Conservation (phyloP, 306 rosid genomes). For the Dalbergia cochinchinensis region DNA sequence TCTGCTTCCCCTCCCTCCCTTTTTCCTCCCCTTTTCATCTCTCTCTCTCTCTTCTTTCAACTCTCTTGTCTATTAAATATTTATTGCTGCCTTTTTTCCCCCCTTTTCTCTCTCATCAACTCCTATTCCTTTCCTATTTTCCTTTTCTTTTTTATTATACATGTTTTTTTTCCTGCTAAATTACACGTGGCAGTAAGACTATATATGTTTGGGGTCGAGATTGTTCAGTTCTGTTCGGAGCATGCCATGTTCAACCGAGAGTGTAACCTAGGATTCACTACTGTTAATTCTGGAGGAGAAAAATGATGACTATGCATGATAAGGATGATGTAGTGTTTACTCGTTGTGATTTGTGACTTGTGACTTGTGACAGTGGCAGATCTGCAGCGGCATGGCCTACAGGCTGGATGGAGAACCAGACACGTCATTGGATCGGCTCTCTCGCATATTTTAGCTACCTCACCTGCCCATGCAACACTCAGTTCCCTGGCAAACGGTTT, state of each 20-base stretch:
- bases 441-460: no score
- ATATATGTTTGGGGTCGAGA: not conserved
- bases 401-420: no score
- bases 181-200: not conserved
- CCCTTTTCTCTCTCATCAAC: not conserved
- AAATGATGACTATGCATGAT: no score
- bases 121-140: not conserved
- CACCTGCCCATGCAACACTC: no score
- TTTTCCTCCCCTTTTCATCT: slow-evolving; percentile 57
- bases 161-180: not conserved
- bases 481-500: no score
- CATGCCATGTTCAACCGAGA: not conserved
- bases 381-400: no score
- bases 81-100: not conserved
- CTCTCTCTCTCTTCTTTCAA: slow-evolving; percentile 27
- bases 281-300: no score
- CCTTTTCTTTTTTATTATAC: not conserved
- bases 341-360: no score
- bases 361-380: no score
- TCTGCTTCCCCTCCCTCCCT: slow-evolving; percentile 62
- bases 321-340: no score
- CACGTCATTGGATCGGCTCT: no score
- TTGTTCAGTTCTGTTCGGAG: not conserved
- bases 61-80: not conserved
- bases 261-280: no score